Conservation (phyloP, 106 monocot species). For the Dendrobium chrysotoxum region DNA sequence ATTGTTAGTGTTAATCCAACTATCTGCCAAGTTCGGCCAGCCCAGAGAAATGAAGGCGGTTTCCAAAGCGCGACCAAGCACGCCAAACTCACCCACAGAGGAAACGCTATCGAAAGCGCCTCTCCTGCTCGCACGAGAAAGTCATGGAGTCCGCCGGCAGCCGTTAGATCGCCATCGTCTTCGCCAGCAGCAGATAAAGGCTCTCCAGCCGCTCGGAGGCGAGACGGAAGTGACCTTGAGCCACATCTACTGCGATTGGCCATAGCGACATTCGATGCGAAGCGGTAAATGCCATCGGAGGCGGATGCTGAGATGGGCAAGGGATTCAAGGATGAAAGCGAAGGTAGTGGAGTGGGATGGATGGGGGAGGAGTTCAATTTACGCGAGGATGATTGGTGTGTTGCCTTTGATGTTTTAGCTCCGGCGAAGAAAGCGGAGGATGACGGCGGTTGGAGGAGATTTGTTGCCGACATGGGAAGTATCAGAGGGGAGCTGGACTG, state of each 20-base stretch:
- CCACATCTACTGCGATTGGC: neutral
- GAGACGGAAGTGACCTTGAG: neutral
- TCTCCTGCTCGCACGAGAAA: slow-evolving; percentile 50
- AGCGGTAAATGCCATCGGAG: neutral
- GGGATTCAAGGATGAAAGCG: neutral
- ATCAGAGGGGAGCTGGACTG: neutral
- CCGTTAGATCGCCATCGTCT: neutral
- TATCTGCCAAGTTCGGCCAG: slow-evolving; percentile 51
- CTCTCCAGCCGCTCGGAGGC: neutral
- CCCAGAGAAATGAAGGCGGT: slow-evolving; percentile 61
- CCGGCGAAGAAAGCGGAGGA: neutral
- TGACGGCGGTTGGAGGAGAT: neutral
- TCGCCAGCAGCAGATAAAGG: neutral
- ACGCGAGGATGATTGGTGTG: neutral
- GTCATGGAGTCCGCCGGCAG: neutral
- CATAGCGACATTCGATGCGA: neutral
- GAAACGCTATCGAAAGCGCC: slow-evolving; percentile 64
- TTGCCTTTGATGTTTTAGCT: neutral
- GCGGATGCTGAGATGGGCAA: neutral
- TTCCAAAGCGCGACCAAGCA: slow-evolving; percentile 48
- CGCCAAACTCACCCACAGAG: slow-evolving; percentile 69
- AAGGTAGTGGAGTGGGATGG: neutral
- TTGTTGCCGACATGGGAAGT: neutral
- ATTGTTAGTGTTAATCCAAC: slow-evolving; percentile 81
- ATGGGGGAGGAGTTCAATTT: neutral